Evolutionary conservation across 306 rosid genomes (phyloP).

Genomic region (Senna tora): DNA sequence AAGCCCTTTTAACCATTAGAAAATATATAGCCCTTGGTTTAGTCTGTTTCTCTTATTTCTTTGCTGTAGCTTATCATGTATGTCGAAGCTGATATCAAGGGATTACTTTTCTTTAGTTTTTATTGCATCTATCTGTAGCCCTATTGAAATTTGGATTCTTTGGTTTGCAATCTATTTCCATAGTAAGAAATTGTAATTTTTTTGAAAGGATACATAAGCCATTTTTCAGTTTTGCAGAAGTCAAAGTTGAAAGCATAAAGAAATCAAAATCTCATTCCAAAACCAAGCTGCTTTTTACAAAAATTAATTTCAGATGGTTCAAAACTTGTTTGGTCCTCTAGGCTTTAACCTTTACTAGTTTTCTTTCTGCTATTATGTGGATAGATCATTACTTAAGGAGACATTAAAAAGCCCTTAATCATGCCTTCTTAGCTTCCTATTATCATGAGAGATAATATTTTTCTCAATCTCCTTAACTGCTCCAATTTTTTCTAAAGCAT

Average conservation of each 20-base stretch:
- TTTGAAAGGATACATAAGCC: not conserved
- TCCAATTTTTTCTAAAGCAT: not conserved
- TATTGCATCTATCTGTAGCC: not conserved
- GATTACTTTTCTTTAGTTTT: not conserved
- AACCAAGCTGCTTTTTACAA: not conserved
- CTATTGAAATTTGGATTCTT: not conserved
- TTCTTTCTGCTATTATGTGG: not conserved
- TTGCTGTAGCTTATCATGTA: not conserved
- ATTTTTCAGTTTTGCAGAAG: not conserved
- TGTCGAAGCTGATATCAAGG: constrained; percentile 1
- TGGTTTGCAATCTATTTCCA: not conserved
- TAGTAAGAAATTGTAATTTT: not conserved
- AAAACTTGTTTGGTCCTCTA: not conserved
- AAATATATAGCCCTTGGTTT: not conserved
- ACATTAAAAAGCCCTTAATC: not conserved
- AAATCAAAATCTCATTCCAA: not conserved
- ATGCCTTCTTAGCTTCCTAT: not conserved
- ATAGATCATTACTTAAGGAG: not conserved
- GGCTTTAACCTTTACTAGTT: not conserved
- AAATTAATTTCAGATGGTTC: not conserved
- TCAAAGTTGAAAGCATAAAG: not conserved
- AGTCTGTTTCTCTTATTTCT: not conserved
- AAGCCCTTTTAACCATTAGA: not conserved
- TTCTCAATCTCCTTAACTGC: not conserved
- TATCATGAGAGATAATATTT: not conserved